A percentile compares a stretch with the other conserved stretches of the same genome.
Conservation (phyloP, 768 basidiomycete genomes). For the Favolaschia claudopus region DNA sequence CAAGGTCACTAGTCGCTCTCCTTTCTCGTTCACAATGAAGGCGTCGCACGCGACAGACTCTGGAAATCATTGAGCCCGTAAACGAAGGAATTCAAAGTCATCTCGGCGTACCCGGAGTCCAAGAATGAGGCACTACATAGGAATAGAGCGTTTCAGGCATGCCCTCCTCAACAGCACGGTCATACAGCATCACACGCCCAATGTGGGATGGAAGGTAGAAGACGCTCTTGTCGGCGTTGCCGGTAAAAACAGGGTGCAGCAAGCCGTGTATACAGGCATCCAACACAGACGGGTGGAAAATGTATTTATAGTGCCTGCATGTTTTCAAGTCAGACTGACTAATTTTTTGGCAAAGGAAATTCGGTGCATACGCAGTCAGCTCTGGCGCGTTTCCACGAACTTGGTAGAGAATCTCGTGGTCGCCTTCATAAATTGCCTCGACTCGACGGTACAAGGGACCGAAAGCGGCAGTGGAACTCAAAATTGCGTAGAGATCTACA, state of each 20-base stretch:
- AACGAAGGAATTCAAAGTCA: neutral
- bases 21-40: constrained; percentile 34
- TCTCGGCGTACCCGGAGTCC: constrained; percentile 40
- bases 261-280: constrained; percentile 45
- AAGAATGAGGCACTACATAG: constrained; percentile 31
- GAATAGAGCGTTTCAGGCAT: constrained; percentile 22
- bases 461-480: constrained; percentile 31
- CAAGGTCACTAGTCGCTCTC: constrained; percentile 19
- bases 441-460: constrained; percentile 34
- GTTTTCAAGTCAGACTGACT: neutral
- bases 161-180: neutral
- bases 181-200: constrained; percentile 25
- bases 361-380: constrained; percentile 11
- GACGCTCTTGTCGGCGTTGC: constrained; percentile 33
- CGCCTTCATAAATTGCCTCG: constrained; percentile 23
- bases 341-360: neutral
- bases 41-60: constrained; percentile 37
- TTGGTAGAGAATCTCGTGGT: constrained; percentile 1
- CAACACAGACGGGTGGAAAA: constrained; percentile 39
- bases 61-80: no score
- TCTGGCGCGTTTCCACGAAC: constrained; percentile 27
- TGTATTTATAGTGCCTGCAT: constrained; percentile 24
- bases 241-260: constrained; percentile 39
- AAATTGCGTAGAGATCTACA: constrained; percentile 28
- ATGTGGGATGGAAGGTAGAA: constrained; percentile 43